Evolutionary conservation across 768 basidiomycete species (phyloP), one percentile per base, ranked within the genome.

Genomic region (Gautieria morchelliformis): DNA sequence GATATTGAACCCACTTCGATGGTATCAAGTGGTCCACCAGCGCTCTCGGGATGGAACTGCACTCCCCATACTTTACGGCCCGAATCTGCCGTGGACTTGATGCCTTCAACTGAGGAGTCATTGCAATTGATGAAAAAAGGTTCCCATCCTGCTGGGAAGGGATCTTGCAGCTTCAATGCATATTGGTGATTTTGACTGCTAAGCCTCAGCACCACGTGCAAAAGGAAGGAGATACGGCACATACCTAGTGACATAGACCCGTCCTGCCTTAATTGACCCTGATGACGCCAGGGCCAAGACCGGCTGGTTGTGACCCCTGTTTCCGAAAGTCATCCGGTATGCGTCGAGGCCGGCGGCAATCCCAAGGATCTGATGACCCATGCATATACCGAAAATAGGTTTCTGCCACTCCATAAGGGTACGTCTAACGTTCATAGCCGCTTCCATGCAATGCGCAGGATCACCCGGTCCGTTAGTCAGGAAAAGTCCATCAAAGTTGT

Each of bases 61-160:
- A 98, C 95, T 63, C 95, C 96, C 92, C 93, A 98, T 32, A 98
- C 80, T 61, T 83, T 85, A 74, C 86, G 92, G 54, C 93, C 93
- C 22, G 92, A 93, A 10, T 85, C 87, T 0, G 74, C 67, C 1
- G 96, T 96, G 17, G 93, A 94, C 73, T 93, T 97, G 78, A 98
- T 96, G 40, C 96, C 96, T 69, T 98, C 96, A 15, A 98, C 93
- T 1, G 93, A 96, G 15, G 95, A 97, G 72, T 98, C 95, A 66
- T 97, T 98, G 74, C 93, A 96, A 73, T 97, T 99, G 76, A 98
- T 95, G 78, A 99, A 99, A 81, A 95, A 98, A 0, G 95, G 95
- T 64, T 95, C 93, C 93, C 93, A 99, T 17, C 93, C 96, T 58
- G 78, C 75, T 27, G 96, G 96, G 89, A 97, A 96, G 4, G 93